These are phyloP conservation scores for Endothia cerciana DNA, from an alignment of 2,329 filamentous ascomycete species.

Conservation along the genomic window DNA sequence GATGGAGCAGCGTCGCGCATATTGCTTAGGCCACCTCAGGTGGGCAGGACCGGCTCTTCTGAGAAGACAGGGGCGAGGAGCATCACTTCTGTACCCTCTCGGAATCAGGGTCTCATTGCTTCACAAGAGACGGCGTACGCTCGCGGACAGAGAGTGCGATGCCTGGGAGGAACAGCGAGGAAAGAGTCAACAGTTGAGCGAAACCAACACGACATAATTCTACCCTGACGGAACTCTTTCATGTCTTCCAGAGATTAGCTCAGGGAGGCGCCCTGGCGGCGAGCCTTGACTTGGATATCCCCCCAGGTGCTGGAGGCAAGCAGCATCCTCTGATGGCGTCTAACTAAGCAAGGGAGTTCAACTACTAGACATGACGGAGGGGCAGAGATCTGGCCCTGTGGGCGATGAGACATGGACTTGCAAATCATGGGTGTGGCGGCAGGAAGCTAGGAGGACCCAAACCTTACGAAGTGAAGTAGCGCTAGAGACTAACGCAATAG, in stretches of 20 bases:
- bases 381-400: constrained; percentile 1
- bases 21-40: constrained; percentile 4
- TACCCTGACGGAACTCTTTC: too few relatives aligned
- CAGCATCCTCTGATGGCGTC: background rate
- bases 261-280: background rate
- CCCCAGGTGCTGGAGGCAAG: background rate
- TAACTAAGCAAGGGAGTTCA: background rate
- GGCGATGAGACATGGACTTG: background rate
- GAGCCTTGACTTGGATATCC: background rate
- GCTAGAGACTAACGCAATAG: background rate
- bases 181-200: background rate
- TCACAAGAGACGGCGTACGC: background rate
- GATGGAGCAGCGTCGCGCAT: constrained; percentile 17
- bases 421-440: constrained; percentile 1
- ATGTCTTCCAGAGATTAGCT: background rate
- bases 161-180: background rate
- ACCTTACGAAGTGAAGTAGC: background rate
- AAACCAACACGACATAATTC: background rate
- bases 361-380: background rate
- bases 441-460: background rate
- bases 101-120: background rate
- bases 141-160: background rate
- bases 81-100: constrained; percentile 1
- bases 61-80: background rate
- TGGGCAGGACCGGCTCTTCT: background rate